Evolutionary conservation across 768 basidiomycete species (phyloP), one percentile per base, ranked within the genome.

Genomic region (Zangia roseola): DNA sequence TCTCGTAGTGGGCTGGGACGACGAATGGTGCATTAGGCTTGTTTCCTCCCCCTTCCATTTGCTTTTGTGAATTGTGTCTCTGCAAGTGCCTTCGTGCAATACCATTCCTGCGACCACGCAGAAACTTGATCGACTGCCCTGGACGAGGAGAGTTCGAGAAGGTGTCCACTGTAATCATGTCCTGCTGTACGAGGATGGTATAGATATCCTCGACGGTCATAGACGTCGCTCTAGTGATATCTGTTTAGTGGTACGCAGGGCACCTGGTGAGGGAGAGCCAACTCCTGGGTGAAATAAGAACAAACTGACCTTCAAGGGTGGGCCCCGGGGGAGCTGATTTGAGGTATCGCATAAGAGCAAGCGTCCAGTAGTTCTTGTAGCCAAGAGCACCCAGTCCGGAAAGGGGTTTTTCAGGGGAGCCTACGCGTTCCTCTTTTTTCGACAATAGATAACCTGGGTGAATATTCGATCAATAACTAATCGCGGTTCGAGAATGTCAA

Each of bases 361-460:
- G 72, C 3, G 84, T 91, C 95, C 97, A 98, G 64, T 98, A 98
- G 54, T 86, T 90, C 72, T 78, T 85, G 72, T 99, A 99, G n/a
- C 92, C 90, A 45, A 98, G 74, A 12, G 90, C 87, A 20, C 97
- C 97, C 21, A 99, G 79, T 34, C 81, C 86, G 36, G 94, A 97
- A 12, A 99, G 80, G 12, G 97, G 97, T 59, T 94, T 94, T 68
- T 99, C 97, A 2, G 97, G 97, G 7, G 94, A 92, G 19, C 97
- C 97, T 10, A 83, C 63, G 45, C 93, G 75, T 26, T 83, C 84
- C 67, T 99, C 97, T 62, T 97, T 97, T 77, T 91, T 95, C 7
- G 94, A 97, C 56, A 99, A 72, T 8, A 97, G 75, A 71, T 97
- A 99, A 70, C 97, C 95, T 98, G 55, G 7, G 16, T 14, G 7